Evolutionary conservation across 495 filamentous ascomycete genomes (phyloP).

Genomic region (Annulohypoxylon nitens): DNA sequence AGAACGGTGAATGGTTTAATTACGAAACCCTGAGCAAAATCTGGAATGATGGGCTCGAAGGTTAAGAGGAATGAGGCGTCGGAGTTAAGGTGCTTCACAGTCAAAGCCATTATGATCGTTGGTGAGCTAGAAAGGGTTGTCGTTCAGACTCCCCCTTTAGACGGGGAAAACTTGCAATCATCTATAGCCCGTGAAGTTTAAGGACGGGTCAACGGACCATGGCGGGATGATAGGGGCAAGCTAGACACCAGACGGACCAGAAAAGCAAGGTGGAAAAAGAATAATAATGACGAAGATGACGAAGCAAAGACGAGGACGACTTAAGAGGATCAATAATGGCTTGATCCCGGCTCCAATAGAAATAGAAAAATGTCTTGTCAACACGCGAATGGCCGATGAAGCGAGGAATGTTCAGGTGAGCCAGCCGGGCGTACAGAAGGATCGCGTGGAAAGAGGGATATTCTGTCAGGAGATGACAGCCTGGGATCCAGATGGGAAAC

Average conservation of each 20-base stretch:
- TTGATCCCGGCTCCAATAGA: conserved; percentile 31
- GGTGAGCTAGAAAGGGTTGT: neutral
- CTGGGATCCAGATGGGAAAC: neutral
- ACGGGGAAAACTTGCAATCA: conserved; percentile 23
- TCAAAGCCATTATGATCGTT: conserved; percentile 69
- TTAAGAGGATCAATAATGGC: conserved; percentile 11
- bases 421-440: conserved; percentile 36
- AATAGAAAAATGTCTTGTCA: conserved; percentile 18
- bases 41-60: conserved; percentile 65
- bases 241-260: conserved; percentile 9
- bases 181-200: conserved; percentile 23
- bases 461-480: conserved; percentile 17
- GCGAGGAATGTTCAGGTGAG: conserved; percentile 26
- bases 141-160: conserved; percentile 33
- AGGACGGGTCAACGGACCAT: conserved; percentile 9
- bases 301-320: conserved; percentile 19
- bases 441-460: conserved; percentile 34
- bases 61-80: conserved; percentile 78
- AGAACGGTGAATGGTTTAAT: conserved; percentile 71
- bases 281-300: conserved; percentile 27
- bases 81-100: conserved; percentile 74
- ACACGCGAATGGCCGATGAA: conserved; percentile 28
- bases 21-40: conserved; percentile 44
- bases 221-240: conserved; percentile 5
- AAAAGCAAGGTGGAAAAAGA: conserved; percentile 17